These are phyloP conservation scores for Phytopythium cucurbitacearum DNA, from an alignment of 352 stramenopile genomes.

Conservation along the genomic window DNA sequence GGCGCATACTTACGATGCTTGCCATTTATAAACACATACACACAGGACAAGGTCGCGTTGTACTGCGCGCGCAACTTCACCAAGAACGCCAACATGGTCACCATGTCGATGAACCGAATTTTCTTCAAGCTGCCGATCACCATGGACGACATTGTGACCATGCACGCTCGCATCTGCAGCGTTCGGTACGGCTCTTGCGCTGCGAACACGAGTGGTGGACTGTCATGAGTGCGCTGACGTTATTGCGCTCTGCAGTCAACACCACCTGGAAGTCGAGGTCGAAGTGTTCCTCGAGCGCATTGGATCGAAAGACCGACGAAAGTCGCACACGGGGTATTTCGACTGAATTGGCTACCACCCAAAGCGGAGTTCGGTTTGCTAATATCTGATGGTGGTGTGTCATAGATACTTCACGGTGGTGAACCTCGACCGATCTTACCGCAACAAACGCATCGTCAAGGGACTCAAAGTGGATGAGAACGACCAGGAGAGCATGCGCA, in stretches of 20 bases:
- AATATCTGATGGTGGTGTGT: not conserved
- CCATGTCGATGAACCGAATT: slow-evolving; percentile 59
- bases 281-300: slow-evolving; percentile 65
- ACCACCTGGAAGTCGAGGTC: slow-evolving; percentile 70
- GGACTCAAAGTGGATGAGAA: slow-evolving; percentile 49
- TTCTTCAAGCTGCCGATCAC: slow-evolving; percentile 71
- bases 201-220: no score
- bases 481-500: slow-evolving; percentile 63
- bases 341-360: not conserved
- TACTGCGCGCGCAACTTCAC: slow-evolving; percentile 68
- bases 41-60: slow-evolving; percentile 48
- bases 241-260: slow-evolving; percentile 22
- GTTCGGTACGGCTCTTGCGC: slow-evolving; percentile 27
- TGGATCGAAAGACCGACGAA: slow-evolving; percentile 33
- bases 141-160: slow-evolving; percentile 61
- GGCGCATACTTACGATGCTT: not conserved
- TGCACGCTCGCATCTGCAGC: slow-evolving; percentile 55
- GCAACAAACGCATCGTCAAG: slow-evolving; percentile 50
- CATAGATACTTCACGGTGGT: slow-evolving; percentile 60
- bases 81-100: slow-evolving; percentile 68
- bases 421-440: slow-evolving; percentile 56
- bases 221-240: not conserved
- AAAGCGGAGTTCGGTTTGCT: not conserved
- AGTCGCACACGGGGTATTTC: slow-evolving; percentile 53
- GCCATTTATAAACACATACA: not conserved